phyloP scores from a whole-genome alignment of 352 stramenopile genomes.

The Paralagenidium karlingii region DNA sequence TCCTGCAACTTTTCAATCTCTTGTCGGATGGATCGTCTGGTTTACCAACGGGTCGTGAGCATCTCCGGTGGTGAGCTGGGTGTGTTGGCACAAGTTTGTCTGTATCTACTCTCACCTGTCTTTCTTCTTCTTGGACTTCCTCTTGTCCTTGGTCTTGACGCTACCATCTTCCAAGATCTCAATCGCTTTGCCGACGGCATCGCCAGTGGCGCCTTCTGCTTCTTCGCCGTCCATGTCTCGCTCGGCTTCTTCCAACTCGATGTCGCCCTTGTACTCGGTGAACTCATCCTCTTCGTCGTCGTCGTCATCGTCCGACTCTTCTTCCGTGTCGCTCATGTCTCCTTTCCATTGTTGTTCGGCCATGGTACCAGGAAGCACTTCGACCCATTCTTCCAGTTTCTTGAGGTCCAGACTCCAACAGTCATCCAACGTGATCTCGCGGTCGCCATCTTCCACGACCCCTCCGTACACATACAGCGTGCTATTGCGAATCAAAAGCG shows the following conservation, averaged over 20 bases:
- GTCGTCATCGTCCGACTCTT: slow-evolving; percentile 72
- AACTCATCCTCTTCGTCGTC: slow-evolving; percentile 48
- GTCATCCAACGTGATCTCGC: slow-evolving; percentile 93
- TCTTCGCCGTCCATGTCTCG: slow-evolving; percentile 10
- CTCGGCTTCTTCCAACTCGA: slow-evolving; percentile 18
- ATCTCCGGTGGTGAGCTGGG: too few species aligned
- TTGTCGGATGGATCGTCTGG: slow-evolving; percentile 38
- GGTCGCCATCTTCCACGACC: slow-evolving; percentile 88
- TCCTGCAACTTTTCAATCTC: slow-evolving; percentile 82
- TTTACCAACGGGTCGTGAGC: too few species aligned
- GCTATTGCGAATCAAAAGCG: slow-evolving; percentile 79
- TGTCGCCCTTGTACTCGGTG: slow-evolving; percentile 33
- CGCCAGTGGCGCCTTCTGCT: slow-evolving; percentile 26
- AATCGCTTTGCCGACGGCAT: slow-evolving; percentile 26
- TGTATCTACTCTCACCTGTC: too few species aligned
- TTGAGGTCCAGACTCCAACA: slow-evolving; percentile 92
- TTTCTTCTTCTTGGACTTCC: slow-evolving; percentile 20
- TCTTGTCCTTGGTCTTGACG: slow-evolving; percentile 11
- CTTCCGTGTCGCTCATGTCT: slow-evolving; percentile 75
- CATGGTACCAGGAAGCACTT: slow-evolving; percentile 88
- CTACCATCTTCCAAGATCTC: slow-evolving; percentile 13
- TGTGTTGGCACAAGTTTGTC: too few species aligned
- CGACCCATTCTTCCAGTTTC: slow-evolving; percentile 88
- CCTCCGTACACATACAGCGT: slow-evolving; percentile 90
- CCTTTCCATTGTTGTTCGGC: slow-evolving; percentile 87